phyloP scores from a whole-genome alignment of 768 basidiomycete genomes.

The Termitomyces sp. region DNA sequence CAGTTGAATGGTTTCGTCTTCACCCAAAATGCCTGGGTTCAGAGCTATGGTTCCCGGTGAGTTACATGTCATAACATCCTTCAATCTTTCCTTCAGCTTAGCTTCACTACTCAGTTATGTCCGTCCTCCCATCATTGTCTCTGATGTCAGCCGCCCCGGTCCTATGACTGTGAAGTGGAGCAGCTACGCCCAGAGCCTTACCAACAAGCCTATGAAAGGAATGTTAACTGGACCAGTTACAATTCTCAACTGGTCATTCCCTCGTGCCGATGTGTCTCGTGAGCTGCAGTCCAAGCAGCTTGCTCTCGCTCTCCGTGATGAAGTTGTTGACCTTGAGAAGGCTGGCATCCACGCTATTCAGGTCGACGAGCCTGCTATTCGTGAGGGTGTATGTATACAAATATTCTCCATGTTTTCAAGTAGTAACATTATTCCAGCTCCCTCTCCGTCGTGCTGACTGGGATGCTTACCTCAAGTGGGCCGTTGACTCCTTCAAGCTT shows the following conservation, averaged over 20 bases:
- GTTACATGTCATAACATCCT: conserved; percentile 15
- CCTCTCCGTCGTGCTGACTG: conserved; percentile 96
- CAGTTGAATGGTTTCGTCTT: conserved; percentile 93
- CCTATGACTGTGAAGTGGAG: conserved; percentile 98
- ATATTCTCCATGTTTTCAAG: neutral
- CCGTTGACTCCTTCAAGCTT: conserved; percentile 98
- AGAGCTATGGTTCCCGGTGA: conserved; percentile 96
- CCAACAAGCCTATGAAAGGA: conserved; percentile 96
- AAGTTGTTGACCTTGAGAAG: conserved; percentile 94
- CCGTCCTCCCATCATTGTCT: conserved; percentile 97
- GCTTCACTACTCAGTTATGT: conserved; percentile 64
- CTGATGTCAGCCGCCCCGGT: conserved; percentile 87
- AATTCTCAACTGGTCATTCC: conserved; percentile 99
- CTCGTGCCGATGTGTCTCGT: conserved; percentile 93
- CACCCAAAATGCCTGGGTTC: conserved; percentile 98
- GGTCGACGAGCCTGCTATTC: conserved; percentile 99
- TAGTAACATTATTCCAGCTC: conserved; percentile 39
- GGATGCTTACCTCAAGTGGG: conserved; percentile 96
- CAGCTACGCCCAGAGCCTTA: conserved; percentile 91
- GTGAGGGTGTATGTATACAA: conserved; percentile 77
- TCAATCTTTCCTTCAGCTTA: neutral
- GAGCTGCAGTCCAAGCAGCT: conserved; percentile 98
- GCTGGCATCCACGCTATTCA: conserved; percentile 97
- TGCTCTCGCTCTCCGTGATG: conserved; percentile 95
- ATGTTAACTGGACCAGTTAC: conserved; percentile 99